phyloP scores from a whole-genome alignment of 1,284 basidiomycete genomes.

The Termitomyces sp. region DNA sequence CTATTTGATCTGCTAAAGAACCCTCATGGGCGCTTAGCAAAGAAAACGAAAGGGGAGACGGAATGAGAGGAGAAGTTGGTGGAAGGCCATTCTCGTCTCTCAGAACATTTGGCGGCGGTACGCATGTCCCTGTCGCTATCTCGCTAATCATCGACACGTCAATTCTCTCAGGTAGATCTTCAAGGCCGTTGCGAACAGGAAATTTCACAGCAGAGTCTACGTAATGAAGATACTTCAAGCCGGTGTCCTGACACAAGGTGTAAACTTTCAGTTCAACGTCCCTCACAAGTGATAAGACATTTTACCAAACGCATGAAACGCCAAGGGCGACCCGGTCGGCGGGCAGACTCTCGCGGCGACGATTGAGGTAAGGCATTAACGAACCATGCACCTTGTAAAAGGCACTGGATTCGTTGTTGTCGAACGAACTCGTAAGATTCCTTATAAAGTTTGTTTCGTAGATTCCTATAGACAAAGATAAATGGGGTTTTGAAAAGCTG shows the following conservation, averaged over 20 bases:
- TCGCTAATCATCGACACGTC: slow-evolving; percentile 77
- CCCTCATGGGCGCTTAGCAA: slow-evolving; percentile 68
- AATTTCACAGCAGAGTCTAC: slow-evolving; percentile 76
- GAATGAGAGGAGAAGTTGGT: slow-evolving; percentile 43
- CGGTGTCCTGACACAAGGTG: slow-evolving; percentile 51
- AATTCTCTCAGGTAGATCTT: slow-evolving; percentile 83
- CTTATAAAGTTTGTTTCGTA: slow-evolving; percentile 83
- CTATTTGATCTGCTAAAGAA: slow-evolving; percentile 82
- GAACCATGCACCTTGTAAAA: slow-evolving; percentile 91
- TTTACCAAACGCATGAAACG: slow-evolving; percentile 73
- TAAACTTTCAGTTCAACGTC: neutral
- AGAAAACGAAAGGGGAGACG: slow-evolving; percentile 79
- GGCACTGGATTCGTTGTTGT: slow-evolving; percentile 85
- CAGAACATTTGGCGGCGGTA: slow-evolving; percentile 56
- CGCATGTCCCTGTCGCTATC: slow-evolving; percentile 75
- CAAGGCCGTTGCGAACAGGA: slow-evolving; percentile 72
- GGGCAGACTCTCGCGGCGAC: slow-evolving; percentile 45
- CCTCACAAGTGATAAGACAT: neutral
- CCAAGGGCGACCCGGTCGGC: slow-evolving; percentile 63
- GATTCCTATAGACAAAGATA: slow-evolving; percentile 48
- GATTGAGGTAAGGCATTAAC: slow-evolving; percentile 62
- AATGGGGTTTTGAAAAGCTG: neutral
- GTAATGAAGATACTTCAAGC: slow-evolving; percentile 77
- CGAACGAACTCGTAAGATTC: slow-evolving; percentile 93
- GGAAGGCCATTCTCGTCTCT: slow-evolving; percentile 56